Evolutionary conservation across 192 early-diverging fungal species (phyloP), one percentile per base, ranked within the genome.

Genomic region (Rhizophagus sp.): DNA sequence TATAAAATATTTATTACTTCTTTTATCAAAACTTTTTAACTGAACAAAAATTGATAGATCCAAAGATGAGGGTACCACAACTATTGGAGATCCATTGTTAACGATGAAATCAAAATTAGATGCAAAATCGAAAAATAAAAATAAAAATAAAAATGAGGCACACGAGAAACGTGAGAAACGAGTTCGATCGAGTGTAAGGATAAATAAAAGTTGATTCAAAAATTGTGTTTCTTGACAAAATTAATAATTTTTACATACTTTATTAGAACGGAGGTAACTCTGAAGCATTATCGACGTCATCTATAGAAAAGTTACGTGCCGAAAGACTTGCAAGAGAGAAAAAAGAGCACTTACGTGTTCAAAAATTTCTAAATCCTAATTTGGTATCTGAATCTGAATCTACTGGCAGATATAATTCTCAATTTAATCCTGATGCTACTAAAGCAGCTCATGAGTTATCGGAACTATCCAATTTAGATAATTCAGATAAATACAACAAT

Each of bases 381-480:
- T 34, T 62, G n/a, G 4, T n/a, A 50, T 12, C 11, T 25, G 7
- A 62, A 47, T 49, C 34, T 24, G 7, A 9, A 61, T 72, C 83
- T 36, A 34, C 75, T 63, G 66, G 79, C 11, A 44, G 66, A 49
- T 90, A 90, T 78, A 82, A 84, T 76, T 86, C 88, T 47, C 89
- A 90, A 67, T 90, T 86, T 63, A 90, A 90, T 65, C 87, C 85
- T 7, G 47, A 81, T 19, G 89, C 82, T 9, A 90, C 89, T 34
- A 61, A 64, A 9, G 57, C 62, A 61, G 83, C 77, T 22, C 83
- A 81, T 64, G 57, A 83, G 4, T 47, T 44, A 22, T 30, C 36
- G 17, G 76, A 41, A n/a, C 27, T 24, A 10, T 8, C 25, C 19
- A n/a, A 24, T 30, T 27, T 15, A 24, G 25, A 66, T 25, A 24